Percentiles rank a stretch among this genome's conserved stretches.
These are phyloP conservation scores for Euphorbia pulcherrima DNA, from an alignment of 345 rosid genomes.

Conservation along the genomic window DNA sequence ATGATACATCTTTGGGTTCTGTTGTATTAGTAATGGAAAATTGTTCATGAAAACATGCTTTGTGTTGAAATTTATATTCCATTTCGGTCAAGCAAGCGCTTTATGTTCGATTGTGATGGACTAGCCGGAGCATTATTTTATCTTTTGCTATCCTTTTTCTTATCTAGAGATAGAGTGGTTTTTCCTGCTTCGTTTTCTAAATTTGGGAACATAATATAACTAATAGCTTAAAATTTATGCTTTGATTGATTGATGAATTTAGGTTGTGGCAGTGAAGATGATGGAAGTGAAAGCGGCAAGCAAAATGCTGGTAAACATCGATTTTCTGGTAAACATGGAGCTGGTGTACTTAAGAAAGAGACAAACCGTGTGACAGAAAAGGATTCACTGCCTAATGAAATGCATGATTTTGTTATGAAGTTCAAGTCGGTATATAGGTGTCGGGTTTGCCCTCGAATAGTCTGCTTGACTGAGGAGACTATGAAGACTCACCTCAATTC, in stretches of 20 bases:
- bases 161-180: neutral
- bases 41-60: neutral
- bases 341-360: slow-evolving; percentile 15
- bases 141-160: neutral
- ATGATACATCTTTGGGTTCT: neutral
- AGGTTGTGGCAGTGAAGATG: slow-evolving; percentile 42
- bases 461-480: slow-evolving; percentile 72
- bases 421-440: slow-evolving; percentile 76
- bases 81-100: neutral
- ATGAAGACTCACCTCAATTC: slow-evolving; percentile 68
- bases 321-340: slow-evolving; percentile 17
- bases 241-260: neutral
- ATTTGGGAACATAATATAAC: neutral
- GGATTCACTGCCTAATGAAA: slow-evolving; percentile 37
- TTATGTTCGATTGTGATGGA: no score
- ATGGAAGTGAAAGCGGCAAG: slow-evolving; percentile 36
- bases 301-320: slow-evolving; percentile 16
- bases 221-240: neutral
- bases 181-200: neutral
- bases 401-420: slow-evolving; percentile 56
- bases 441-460: slow-evolving; percentile 63
- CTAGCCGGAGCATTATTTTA: neutral
- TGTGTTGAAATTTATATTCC: neutral
- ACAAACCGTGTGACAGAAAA: slow-evolving; percentile 15
- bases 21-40: neutral